A percentile compares a stretch with the other conserved stretches of the same genome.
phyloP scores from a whole-genome alignment of 2,329 filamentous ascomycete genomes.

The Colletotrichum caudatum region DNA sequence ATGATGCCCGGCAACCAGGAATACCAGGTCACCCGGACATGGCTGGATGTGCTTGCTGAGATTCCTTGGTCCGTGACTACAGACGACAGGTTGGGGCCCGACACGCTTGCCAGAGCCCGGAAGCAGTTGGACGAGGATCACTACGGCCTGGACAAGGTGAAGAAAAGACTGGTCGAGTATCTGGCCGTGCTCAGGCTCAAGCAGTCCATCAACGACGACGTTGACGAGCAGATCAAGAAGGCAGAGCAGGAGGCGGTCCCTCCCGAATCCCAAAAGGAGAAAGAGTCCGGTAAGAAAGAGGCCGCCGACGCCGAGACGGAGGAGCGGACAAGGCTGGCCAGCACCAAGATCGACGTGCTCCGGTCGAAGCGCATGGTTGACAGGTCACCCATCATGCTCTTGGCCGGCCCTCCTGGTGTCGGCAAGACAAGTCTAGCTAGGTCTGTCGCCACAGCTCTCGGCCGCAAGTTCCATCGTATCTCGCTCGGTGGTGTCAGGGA shows the following conservation, averaged over 20 bases:
- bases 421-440: slow-evolving; percentile 97
- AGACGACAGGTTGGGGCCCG: slow-evolving; percentile 84
- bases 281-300: slow-evolving; percentile 52
- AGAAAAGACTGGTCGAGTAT: slow-evolving; percentile 95
- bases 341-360: slow-evolving; percentile 79
- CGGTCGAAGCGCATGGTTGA: slow-evolving; percentile 88
- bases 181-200: slow-evolving; percentile 96
- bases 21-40: slow-evolving; percentile 92
- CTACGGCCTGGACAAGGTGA: slow-evolving; percentile 96
- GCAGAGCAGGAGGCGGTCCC: slow-evolving; percentile 68
- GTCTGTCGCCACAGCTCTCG: slow-evolving; percentile 90
- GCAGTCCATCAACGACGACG: slow-evolving; percentile 85
- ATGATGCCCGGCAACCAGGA: slow-evolving; percentile 98
- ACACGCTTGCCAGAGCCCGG: slow-evolving; percentile 82
- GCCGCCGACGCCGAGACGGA: slow-evolving; percentile 44
- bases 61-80: slow-evolving; percentile 92
- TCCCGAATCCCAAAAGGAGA: slow-evolving; percentile 44
- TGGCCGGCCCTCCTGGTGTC: slow-evolving; percentile 92
- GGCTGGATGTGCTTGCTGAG: slow-evolving; percentile 92
- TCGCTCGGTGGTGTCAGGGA: slow-evolving; percentile 95
- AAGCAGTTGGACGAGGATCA: slow-evolving; percentile 96
- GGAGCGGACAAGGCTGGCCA: slow-evolving; percentile 54
- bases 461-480: slow-evolving; percentile 96
- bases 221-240: slow-evolving; percentile 81
- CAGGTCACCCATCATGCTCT: slow-evolving; percentile 93